Evolutionary conservation across 345 rosid genomes (phyloP), one percentile per base, ranked within the genome.

Genomic region (Triadica sebifera): DNA sequence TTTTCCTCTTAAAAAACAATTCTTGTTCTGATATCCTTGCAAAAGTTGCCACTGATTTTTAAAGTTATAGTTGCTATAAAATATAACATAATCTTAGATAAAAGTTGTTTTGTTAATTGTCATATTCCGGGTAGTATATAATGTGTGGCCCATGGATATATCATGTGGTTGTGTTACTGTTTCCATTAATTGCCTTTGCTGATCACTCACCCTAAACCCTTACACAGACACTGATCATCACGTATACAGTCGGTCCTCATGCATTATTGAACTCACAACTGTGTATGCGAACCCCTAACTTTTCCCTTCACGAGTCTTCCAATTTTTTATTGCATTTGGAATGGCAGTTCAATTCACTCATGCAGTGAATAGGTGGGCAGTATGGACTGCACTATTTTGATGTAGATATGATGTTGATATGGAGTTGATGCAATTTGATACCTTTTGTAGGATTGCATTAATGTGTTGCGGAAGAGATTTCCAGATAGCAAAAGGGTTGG

Each of bases 401-500:
- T 55, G 24, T 55, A 4, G 16, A 24, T 58, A 20, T 57, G 61
- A 0, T 57, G 2, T 24, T 12, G 12, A 8, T 9, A 58, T 39
- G 49, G 49, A 78, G 38, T 56, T 52, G 57, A 29, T 70, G 66
- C 57, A 12, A 29, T 74, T 70, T 50, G 39, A 15, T 19, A 71
- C 65, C 12, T 68, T 76, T 69, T 84, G 81, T 86, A 96, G 98
- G 94, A 87, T 70, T 93, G 96, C 85, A 83, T 93, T 79, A 89
- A 79, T 85, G 90, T 79, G 78, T 83, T 96, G 73, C 89, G 69
- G 58, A 90, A 86, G 84, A 86, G 77, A 70, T 96, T 96, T 79
- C 98, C 98, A 0, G 99, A 79, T 79, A 96, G 99, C 85, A 96
- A 91, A 84, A 87, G 99, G 80, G 96, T 93, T 77, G 98, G 99